Evolutionary conservation across 2,329 filamentous ascomycete species (phyloP).

Genomic region (Aspergillus amoenus): DNA sequence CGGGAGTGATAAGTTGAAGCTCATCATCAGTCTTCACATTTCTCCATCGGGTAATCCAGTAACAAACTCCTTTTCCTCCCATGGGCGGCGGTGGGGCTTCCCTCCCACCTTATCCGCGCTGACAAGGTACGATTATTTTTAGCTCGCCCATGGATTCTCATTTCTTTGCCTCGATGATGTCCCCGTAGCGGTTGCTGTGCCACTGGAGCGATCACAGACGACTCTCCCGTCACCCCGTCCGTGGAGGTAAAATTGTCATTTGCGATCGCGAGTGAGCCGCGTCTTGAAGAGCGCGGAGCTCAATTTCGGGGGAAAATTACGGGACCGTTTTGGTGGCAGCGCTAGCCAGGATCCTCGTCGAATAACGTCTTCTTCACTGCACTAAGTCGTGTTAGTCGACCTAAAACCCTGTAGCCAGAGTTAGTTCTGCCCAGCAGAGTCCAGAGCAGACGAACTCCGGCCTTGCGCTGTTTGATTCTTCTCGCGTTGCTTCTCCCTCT

Average conservation of each 20-base stretch:
- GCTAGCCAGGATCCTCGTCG: constrained; percentile 7
- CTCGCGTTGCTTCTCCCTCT: constrained; percentile 7
- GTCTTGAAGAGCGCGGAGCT: background rate
- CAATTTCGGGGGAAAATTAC: constrained; percentile 11
- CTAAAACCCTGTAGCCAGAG: constrained; percentile 6
- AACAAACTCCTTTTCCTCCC: constrained; percentile 15
- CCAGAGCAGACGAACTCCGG: constrained; percentile 3
- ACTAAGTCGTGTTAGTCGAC: constrained; percentile 1
- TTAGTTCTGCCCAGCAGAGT: background rate
- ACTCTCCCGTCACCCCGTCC: too few species aligned
- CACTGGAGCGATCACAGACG: too few species aligned
- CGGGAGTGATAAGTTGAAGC: background rate
- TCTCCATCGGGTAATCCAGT: background rate
- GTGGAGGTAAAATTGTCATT: too few species aligned
- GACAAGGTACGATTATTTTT: constrained; percentile 6
- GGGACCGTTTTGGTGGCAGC: constrained; percentile 7
- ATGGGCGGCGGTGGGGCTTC: constrained; percentile 18
- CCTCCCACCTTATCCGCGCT: background rate
- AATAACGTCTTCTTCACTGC: constrained; percentile 5
- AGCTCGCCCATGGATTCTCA: background rate
- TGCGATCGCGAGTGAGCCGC: too few species aligned
- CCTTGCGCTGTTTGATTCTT: constrained; percentile 7
- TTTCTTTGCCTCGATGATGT: background rate
- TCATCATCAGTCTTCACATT: background rate
- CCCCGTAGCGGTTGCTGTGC: background rate